A percentile compares a stretch with the other conserved stretches of the same genome.
Conservation (phyloP, 352 stramenopile genomes). For the Phytophthora rubi region DNA sequence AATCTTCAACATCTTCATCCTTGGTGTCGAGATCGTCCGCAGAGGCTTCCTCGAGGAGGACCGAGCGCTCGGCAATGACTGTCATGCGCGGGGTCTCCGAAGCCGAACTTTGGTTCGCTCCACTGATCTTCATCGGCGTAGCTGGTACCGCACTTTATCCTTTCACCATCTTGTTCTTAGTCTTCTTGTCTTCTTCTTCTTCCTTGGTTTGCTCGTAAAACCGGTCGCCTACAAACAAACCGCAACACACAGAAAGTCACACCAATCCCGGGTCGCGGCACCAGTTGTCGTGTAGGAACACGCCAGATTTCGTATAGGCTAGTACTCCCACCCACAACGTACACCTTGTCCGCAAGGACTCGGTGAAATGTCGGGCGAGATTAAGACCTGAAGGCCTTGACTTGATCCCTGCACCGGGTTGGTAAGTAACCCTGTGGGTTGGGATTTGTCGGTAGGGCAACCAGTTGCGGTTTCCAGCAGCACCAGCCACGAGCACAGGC, state of each 20-base stretch:
- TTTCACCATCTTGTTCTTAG: slow-evolving; percentile 10
- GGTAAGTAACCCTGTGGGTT: no score
- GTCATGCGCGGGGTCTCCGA: not conserved
- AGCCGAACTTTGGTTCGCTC: not conserved
- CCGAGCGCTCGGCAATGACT: slow-evolving; percentile 3
- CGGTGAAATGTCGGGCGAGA: no score
- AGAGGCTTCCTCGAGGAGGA: slow-evolving; percentile 1
- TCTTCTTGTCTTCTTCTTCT: slow-evolving; percentile 12
- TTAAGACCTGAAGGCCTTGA: no score
- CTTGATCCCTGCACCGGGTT: no score
- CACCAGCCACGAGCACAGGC: no score
- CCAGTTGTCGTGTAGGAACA: slow-evolving; percentile 11
- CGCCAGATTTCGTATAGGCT: not conserved
- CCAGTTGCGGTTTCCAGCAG: no score
- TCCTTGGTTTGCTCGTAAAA: not conserved
- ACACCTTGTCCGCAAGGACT: no score
- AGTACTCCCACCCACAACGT: no score
- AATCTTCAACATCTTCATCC: not conserved
- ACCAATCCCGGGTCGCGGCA: slow-evolving; percentile 2
- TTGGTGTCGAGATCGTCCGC: not conserved
- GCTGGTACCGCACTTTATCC: slow-evolving; percentile 14
- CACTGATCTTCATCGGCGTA: slow-evolving; percentile 7
- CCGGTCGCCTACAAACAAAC: not conserved
- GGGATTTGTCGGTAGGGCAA: no score
- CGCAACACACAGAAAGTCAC: slow-evolving; percentile 5